Conservation (phyloP, 805 yeast genomes). For the Phaffomyces opuntiae region DNA sequence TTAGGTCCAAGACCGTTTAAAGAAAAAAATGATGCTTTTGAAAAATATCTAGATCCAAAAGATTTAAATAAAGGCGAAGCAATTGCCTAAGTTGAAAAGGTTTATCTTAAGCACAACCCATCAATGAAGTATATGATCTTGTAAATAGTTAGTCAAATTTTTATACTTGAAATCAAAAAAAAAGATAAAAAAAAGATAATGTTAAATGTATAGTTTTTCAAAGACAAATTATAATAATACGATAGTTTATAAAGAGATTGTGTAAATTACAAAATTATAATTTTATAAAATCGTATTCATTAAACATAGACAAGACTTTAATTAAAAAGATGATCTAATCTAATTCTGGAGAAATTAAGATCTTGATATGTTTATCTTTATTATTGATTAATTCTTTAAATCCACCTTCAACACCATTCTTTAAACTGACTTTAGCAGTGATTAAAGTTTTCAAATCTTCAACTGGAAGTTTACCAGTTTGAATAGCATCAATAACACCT, state of each 20-base stretch:
- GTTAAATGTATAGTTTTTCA: too few relatives aligned
- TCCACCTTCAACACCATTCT: conserved; percentile 36
- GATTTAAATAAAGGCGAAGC: conserved; percentile 8
- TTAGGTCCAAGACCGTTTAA: conserved; percentile 91
- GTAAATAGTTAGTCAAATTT: background rate
- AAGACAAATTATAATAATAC: too few relatives aligned
- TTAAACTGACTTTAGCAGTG: conserved; percentile 32
- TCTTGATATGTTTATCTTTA: conserved; percentile 40
- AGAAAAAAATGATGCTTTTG: conserved; percentile 86
- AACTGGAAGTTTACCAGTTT: conserved; percentile 28
- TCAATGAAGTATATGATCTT: background rate
- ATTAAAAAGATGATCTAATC: background rate
- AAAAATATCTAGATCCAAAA: conserved; percentile 49
- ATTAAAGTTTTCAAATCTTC: conserved; percentile 31
- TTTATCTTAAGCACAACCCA: background rate
- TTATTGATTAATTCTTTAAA: conserved; percentile 34
- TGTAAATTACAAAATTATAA: too few relatives aligned
- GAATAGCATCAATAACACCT: conserved; percentile 35
- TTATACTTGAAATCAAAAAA: background rate
- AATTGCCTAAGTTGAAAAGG: background rate
- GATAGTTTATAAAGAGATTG: too few relatives aligned
- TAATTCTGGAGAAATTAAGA: conserved; percentile 32
- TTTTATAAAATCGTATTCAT: too few relatives aligned
- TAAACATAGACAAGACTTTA: background rate
- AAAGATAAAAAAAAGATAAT: too few relatives aligned